Conservation (phyloP, 495 filamentous ascomycete species). For the Neurospora hispaniola region DNA sequence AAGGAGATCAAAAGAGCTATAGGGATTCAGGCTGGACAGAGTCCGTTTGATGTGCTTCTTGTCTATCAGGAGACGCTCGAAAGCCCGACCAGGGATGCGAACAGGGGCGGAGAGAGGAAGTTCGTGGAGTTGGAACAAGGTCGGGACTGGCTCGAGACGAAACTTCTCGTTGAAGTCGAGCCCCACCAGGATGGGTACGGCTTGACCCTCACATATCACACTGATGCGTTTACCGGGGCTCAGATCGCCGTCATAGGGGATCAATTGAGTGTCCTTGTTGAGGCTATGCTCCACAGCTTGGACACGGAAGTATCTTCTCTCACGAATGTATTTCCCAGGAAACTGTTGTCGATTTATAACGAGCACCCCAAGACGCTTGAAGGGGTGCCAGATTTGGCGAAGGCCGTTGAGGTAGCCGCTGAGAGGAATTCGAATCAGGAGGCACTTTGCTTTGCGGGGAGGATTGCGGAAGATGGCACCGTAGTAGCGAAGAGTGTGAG, state of each 20-base stretch:
- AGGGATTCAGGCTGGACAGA: slow-evolving; percentile 33
- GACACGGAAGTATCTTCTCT: slow-evolving; percentile 20
- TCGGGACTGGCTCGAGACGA: slow-evolving; percentile 61
- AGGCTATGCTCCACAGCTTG: slow-evolving; percentile 29
- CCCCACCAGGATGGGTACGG: slow-evolving; percentile 44
- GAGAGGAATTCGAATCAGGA: slow-evolving; percentile 34
- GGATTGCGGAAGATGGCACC: slow-evolving; percentile 21
- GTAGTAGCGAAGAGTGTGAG: slow-evolving; percentile 35
- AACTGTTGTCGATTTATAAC: slow-evolving; percentile 42
- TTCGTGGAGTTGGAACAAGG: not conserved
- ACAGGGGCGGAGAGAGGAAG: slow-evolving; percentile 9
- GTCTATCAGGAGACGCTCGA: slow-evolving; percentile 66
- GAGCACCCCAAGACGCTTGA: slow-evolving; percentile 9
- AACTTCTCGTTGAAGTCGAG: slow-evolving; percentile 60
- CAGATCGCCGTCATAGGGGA: slow-evolving; percentile 38
- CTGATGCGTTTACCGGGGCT: slow-evolving; percentile 29
- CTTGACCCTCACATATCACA: slow-evolving; percentile 42
- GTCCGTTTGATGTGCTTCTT: slow-evolving; percentile 59
- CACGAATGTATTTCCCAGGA: slow-evolving; percentile 19
- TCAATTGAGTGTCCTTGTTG: slow-evolving; percentile 25
- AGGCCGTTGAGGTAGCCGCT: slow-evolving; percentile 44
- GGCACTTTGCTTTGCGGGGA: slow-evolving; percentile 50
- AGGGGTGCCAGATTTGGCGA: slow-evolving; percentile 29
- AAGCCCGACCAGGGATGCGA: slow-evolving; percentile 2
- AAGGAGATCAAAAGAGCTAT: slow-evolving; percentile 53